Base-by-base conservation (phyloP, 371 early-diverging fungal genomes). In the Mycotypha africana region DNA sequence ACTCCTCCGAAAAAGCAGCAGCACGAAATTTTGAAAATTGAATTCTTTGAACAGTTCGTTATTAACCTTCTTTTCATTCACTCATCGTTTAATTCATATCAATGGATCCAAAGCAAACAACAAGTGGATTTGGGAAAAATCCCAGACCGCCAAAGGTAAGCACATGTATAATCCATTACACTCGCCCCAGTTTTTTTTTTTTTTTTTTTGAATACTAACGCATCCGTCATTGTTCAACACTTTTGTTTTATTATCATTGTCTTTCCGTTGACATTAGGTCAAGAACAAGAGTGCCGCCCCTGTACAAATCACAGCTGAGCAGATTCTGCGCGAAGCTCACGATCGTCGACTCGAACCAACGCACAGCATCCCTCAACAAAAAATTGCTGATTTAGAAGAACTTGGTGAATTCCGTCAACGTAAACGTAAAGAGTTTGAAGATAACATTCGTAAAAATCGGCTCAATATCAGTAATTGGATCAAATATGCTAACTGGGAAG, bases 251-350 rank as follows among this genome's bases (percentile, higher is more conserved):
- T 11, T 44, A 15, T 11, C 14, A 19, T n/a, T 30, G 12, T 41
- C 20, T 28, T 16, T 6, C 30, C 14, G n/a, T 10, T 12, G 28
- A 21, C 24, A 8, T 23, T 53, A 89, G 90, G 93, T 96, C 75
- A 95, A 95, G 70, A 95, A 98, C 76, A 98, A 98, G 79, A 90
- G 85, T 64, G 85, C 97, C 3, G 96, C 97, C 20, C 84, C 89
- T n/a, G 79, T 96, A n/a, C 98, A 98, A 63, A 97, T 98, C 67
- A 96, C 97, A 20, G 98, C 98, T 10, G 98, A 98, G 74, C 98
- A 97, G 75, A 86, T 98, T 45, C 78, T 98, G 16, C 85, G 95
- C 22, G 98, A 98, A 71, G 92, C 95, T 15, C 84, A 86, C 51
- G 94, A 92, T 57, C 84, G 91, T 34, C 87, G 86, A 47, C 50